A percentile compares a stretch with the other conserved stretches of the same genome.
phyloP scores from a whole-genome alignment of 768 basidiomycete species.

The Multifurca ochricompacta region DNA sequence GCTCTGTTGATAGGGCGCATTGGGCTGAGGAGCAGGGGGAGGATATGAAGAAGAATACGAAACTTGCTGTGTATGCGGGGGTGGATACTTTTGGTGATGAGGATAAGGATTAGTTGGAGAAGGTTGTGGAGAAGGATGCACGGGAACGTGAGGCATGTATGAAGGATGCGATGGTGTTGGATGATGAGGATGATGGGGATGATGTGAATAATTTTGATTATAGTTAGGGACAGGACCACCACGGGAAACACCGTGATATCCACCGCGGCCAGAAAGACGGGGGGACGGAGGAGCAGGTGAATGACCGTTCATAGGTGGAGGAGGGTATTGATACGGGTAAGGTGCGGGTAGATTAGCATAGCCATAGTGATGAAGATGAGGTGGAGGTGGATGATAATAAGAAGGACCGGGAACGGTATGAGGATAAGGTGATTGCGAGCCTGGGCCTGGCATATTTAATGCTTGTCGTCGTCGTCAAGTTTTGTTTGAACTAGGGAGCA shows the following conservation, averaged over 20 bases:
- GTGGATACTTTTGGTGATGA: constrained; percentile 28
- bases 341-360: constrained; percentile 24
- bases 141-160: constrained; percentile 27
- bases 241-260: constrained; percentile 26
- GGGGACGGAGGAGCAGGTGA: constrained; percentile 32
- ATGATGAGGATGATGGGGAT: constrained; percentile 32
- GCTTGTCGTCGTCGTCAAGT: too few relatives aligned
- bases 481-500: too few relatives aligned
- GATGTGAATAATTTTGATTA: constrained; percentile 32
- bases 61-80: constrained; percentile 24
- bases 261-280: constrained; percentile 31
- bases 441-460: constrained; percentile 18
- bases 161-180: constrained; percentile 33
- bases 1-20: constrained; percentile 32
- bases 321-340: constrained; percentile 27
- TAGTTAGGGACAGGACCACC: constrained; percentile 32
- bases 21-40: constrained; percentile 20
- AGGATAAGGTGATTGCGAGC: constrained; percentile 28
- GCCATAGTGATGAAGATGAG: constrained; percentile 24
- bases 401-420: constrained; percentile 31
- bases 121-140: constrained; percentile 22
- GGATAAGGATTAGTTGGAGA: constrained; percentile 26
- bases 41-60: constrained; percentile 27
- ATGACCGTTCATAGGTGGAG: constrained; percentile 36
- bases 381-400: constrained; percentile 26